Percentiles rank a stretch among this genome's conserved stretches.
Conservation (phyloP, 2,329 filamentous ascomycete species). For the Byssoonygena ceratinophila region DNA sequence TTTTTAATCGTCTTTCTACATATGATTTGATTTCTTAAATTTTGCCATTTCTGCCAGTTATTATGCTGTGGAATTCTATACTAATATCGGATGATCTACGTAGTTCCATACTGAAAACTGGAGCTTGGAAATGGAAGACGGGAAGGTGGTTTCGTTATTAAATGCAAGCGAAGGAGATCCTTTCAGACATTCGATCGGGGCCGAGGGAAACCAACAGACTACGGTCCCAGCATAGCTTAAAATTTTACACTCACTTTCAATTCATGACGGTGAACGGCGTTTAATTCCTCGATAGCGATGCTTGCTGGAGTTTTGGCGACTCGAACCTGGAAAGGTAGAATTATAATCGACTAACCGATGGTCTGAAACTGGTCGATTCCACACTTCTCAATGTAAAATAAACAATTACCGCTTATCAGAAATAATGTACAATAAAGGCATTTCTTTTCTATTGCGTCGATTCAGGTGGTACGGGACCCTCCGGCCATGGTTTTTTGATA, state of each 20-base stretch:
- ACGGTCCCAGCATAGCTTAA: neutral
- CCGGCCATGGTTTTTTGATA: constrained; percentile 70
- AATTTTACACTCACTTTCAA: neutral
- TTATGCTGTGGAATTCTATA: neutral
- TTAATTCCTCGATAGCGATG: neutral
- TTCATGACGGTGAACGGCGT: neutral
- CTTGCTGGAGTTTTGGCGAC: constrained; percentile 10
- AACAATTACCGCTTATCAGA: constrained; percentile 7
- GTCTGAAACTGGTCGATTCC: neutral
- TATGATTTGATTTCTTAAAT: constrained; percentile 1
- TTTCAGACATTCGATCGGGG: constrained; percentile 38
- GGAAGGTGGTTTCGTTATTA: constrained; percentile 63
- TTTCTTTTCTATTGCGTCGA: constrained; percentile 16
- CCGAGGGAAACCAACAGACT: neutral
- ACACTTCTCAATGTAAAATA: neutral
- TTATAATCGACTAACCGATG: neutral
- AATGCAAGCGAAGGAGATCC: constrained; percentile 59
- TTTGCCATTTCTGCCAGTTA: constrained; percentile 29
- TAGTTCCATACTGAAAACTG: constrained; percentile 83
- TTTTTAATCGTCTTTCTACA: constrained; percentile 17
- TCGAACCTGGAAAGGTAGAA: neutral
- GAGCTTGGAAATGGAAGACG: constrained; percentile 63
- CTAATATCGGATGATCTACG: neutral
- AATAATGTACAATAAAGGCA: constrained; percentile 10
- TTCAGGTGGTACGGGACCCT: constrained; percentile 27